Percentiles rank a stretch among this genome's conserved stretches.
These are phyloP conservation scores for Aureobasidium uvarum DNA, from an alignment of 2,329 filamentous ascomycete genomes.

Conservation along the genomic window DNA sequence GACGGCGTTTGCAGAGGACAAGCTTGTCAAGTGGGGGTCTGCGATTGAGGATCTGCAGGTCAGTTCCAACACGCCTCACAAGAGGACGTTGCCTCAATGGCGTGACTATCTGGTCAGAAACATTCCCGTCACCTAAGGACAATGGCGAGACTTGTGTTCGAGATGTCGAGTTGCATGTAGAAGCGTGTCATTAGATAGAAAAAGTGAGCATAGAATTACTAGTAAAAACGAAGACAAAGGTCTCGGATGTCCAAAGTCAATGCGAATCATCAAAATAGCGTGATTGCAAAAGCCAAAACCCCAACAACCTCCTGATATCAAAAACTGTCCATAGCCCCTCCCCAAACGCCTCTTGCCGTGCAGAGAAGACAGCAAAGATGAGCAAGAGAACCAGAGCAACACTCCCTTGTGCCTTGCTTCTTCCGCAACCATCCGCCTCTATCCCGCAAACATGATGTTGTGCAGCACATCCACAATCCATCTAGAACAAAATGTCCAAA, in stretches of 20 bases:
- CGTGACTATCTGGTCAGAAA: slow-evolving; percentile 42
- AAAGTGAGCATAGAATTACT: not conserved
- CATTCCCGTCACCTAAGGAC: slow-evolving; percentile 35
- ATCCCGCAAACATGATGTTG: no score
- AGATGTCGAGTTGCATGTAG: not conserved
- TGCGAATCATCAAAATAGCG: no score
- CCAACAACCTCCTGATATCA: no score
- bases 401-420: no score
- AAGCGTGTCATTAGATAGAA: not conserved
- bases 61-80: slow-evolving; percentile 25
- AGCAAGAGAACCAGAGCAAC: no score
- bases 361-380: no score
- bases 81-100: slow-evolving; percentile 39
- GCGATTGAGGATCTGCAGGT: slow-evolving; percentile 46
- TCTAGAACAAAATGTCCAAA: slow-evolving; percentile 47
- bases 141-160: not conserved
- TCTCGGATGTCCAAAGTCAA: no score
- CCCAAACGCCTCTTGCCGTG: no score
- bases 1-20: slow-evolving; percentile 38
- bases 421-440: no score
- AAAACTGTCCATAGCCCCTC: no score
- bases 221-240: not conserved
- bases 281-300: no score
- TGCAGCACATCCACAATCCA: not conserved
- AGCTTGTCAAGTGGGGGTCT: slow-evolving; percentile 42